phyloP scores from a whole-genome alignment of 1,284 basidiomycete genomes.

The Cryptococcus deneoformans region DNA sequence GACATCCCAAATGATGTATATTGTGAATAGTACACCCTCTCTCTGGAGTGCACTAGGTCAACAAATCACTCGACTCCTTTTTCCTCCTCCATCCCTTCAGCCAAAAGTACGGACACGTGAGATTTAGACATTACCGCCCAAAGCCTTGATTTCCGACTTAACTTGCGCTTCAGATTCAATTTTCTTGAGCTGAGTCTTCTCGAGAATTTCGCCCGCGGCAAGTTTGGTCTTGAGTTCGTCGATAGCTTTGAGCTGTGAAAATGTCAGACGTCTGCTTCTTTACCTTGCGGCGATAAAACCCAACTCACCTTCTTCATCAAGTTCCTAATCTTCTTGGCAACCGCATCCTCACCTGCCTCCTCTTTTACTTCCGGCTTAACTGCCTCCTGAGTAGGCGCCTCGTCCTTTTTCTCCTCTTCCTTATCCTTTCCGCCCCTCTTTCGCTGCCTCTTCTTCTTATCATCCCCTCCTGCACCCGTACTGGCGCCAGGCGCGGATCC shows the following conservation, averaged over 20 bases:
- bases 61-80: not conserved
- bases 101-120: not conserved
- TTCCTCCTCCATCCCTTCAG: not conserved
- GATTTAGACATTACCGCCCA: constrained; percentile 43
- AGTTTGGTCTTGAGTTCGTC: constrained; percentile 91
- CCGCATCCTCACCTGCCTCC: constrained; percentile 63
- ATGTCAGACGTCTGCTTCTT: not conserved
- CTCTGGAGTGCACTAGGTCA: too few species aligned
- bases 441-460: constrained; percentile 59
- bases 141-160: constrained; percentile 65
- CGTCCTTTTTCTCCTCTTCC: constrained; percentile 46
- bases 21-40: too few species aligned
- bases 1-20: not conserved
- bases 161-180: constrained; percentile 85
- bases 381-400: constrained; percentile 21
- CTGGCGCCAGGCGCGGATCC: constrained; percentile 25
- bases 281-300: constrained; percentile 1
- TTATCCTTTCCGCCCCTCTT: constrained; percentile 55
- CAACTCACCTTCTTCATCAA: constrained; percentile 81
- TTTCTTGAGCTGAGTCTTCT: constrained; percentile 92
- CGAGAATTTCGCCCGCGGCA: constrained; percentile 80
- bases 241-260: constrained; percentile 79
- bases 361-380: constrained; percentile 41
- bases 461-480: constrained; percentile 44
- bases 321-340: constrained; percentile 88